Conservation (phyloP, 1,139 yeast species). For the Candida albicans region DNA sequence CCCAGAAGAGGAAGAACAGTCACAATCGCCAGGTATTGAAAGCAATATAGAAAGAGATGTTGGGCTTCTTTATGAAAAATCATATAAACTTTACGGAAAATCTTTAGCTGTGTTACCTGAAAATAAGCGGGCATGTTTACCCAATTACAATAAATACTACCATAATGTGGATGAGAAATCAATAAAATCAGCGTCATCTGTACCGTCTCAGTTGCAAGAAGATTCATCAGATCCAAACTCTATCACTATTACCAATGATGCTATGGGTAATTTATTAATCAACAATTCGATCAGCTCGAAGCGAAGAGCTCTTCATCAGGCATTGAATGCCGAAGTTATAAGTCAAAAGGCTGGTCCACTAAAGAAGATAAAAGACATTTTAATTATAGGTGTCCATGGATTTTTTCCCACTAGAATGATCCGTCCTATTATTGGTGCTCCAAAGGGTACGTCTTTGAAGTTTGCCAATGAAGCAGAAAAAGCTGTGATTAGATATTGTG, state of each 20-base stretch:
- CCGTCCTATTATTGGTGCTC: slow-evolving; percentile 85
- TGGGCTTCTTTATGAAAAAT: slow-evolving; percentile 37
- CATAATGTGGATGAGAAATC: slow-evolving; percentile 6
- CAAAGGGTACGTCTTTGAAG: slow-evolving; percentile 87
- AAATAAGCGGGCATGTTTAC: slow-evolving; percentile 44
- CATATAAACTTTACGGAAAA: slow-evolving; percentile 43
- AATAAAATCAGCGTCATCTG: slow-evolving; percentile 1
- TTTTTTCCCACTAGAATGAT: slow-evolving; percentile 88
- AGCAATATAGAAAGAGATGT: slow-evolving; percentile 36
- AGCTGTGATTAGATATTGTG: slow-evolving; percentile 72
- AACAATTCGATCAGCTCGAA: slow-evolving; percentile 22
- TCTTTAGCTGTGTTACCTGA: slow-evolving; percentile 39
- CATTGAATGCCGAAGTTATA: slow-evolving; percentile 25
- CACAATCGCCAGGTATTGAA: slow-evolving; percentile 12
- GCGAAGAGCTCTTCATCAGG: slow-evolving; percentile 11
- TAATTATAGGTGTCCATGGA: slow-evolving; percentile 93
- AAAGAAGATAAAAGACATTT: slow-evolving; percentile 48
- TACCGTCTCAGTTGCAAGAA: slow-evolving; percentile 29
- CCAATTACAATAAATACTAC: slow-evolving; percentile 39
- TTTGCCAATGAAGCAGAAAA: slow-evolving; percentile 86
- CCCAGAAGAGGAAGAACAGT: slow-evolving; percentile 12
- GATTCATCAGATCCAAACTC: slow-evolving; percentile 33
- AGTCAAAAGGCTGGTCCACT: slow-evolving; percentile 34
- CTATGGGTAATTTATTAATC: slow-evolving; percentile 46
- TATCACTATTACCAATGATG: slow-evolving; percentile 43